These are phyloP conservation scores for Uncinocarpus reesii DNA, from an alignment of 2,329 filamentous ascomycete species.

Conservation along the genomic window DNA sequence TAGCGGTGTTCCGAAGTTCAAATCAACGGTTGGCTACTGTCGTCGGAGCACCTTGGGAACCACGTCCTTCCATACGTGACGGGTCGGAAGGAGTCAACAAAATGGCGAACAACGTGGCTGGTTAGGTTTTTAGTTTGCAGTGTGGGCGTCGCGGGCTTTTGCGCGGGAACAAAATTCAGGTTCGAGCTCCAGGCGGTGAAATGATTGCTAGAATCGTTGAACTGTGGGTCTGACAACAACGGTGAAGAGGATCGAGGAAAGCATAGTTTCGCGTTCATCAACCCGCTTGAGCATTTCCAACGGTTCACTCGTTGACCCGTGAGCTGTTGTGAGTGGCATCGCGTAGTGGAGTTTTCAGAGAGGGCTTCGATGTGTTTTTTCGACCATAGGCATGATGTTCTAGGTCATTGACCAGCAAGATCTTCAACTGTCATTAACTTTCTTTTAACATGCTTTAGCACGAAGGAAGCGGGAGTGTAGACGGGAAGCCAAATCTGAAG, in stretches of 20 bases:
- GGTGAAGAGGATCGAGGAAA: neutral
- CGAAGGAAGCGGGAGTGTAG: neutral
- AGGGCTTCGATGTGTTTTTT: no score
- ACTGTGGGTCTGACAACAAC: neutral
- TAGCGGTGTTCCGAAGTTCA: no score
- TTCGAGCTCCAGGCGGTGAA: slow-evolving; percentile 6
- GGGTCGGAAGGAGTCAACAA: neutral
- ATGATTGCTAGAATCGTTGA: neutral
- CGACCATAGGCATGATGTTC: neutral
- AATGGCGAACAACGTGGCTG: slow-evolving; percentile 1
- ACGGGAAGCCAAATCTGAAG: slow-evolving; percentile 1
- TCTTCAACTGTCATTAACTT: neutral
- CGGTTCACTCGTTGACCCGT: no score
- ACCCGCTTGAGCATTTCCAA: no score
- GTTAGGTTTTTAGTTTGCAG: neutral
- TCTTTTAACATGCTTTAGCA: neutral
- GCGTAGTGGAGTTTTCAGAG: no score
- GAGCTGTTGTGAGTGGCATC: no score
- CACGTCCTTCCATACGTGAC: neutral
- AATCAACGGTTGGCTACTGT: no score
- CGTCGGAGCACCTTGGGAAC: no score
- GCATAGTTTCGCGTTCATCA: neutral
- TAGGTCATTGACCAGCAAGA: neutral
- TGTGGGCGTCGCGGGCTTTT: neutral
- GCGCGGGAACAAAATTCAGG: neutral